Base-by-base conservation (phyloP, 2,329 filamentous ascomycete genomes). In the Paraphoma chrysanthemicola region DNA sequence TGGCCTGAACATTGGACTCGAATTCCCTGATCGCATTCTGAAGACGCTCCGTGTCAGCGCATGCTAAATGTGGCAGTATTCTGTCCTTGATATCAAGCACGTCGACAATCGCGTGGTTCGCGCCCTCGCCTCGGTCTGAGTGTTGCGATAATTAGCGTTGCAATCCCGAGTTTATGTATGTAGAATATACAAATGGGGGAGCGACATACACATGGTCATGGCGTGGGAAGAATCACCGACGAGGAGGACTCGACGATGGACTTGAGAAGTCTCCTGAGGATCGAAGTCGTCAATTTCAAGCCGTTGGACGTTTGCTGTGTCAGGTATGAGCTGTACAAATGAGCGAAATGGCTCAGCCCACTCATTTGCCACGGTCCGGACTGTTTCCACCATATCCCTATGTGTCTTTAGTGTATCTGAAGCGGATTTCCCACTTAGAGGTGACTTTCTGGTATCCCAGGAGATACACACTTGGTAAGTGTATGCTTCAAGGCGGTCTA, bases 391-490 rank as follows among this genome's bases (percentile, higher is more conserved):
- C 3, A 52, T 53, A 29, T 52, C 17, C 9, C 30, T 18, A 18
- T 54, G 54, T 0, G 31, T 16, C 9, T 17, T 30, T 10, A 14
- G 14, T 39, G 5, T 29, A 4, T 29, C 39, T 3, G 18, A 29
- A n/a, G 4, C 12, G 28, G n/a, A 14, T 12, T 7, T 39, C 11
- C n/a, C 30, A n/a, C 49, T 46, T 0, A 50, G 44, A 16, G 46
- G 30, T 28, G 23, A 23, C 23, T 51, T 58, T 9, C 52, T 31
- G 4, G 42, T 56, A 11, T 45, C 51, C 14, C 52, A 51, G 3
- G 59, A 61, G 12, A 61, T 54, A 36, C 52, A 58, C 31, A 58
- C 14, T 17, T 61, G 59, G 31, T 61, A 61, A 6, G 52, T 14
- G 16, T 49, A 56, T 12, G 10, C 23, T 23, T 23, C n/a, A 6